A percentile compares a stretch with the other conserved stretches of the same genome.
Conservation (phyloP, 2,329 filamentous ascomycete genomes). For the Parasarocladium wereldwijsianum region DNA sequence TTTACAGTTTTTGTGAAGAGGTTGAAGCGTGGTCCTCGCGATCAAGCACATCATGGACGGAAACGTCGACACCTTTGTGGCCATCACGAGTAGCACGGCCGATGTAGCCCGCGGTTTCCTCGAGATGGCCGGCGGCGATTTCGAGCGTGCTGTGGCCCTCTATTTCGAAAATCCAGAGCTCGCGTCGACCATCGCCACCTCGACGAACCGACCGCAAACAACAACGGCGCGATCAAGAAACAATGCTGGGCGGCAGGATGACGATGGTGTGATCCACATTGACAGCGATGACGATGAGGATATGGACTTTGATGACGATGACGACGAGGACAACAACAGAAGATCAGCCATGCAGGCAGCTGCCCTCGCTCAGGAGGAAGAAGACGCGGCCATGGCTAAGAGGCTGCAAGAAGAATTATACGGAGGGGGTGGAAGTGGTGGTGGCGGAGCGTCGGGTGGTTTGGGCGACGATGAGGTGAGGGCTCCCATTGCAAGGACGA, state of each 20-base stretch:
- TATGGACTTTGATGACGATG: conserved; percentile 22
- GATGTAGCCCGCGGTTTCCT: conserved; percentile 72
- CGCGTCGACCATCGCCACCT: conserved; percentile 19
- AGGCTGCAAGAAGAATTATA: conserved; percentile 89
- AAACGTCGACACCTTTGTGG: conserved; percentile 61
- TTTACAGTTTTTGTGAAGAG: too few relatives aligned
- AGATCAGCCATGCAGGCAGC: conserved; percentile 25
- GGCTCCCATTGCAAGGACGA: conserved; percentile 81
- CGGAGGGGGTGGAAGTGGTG: conserved; percentile 29
- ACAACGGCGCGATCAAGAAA: conserved; percentile 4
- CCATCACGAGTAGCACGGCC: conserved; percentile 63
- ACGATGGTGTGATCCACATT: conserved; percentile 45
- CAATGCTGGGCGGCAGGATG: conserved; percentile 18
- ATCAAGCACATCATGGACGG: conserved; percentile 67
- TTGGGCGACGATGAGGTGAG: conserved; percentile 48
- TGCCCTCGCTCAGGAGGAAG: conserved; percentile 50
- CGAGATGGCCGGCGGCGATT: conserved; percentile 67
- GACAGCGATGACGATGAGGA: conserved; percentile 55
- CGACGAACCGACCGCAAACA: conserved; percentile 10
- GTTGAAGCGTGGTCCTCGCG: too few relatives aligned
- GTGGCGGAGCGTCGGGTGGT: conserved; percentile 14
- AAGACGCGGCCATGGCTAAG: conserved; percentile 87
- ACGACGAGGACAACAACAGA: conserved; percentile 22
- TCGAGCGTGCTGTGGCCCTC: conserved; percentile 75
- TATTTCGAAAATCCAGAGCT: conserved; percentile 82